A percentile compares a stretch with the other conserved stretches of the same genome.
These are phyloP conservation scores for Xylariales sp. DNA, from an alignment of 2,329 filamentous ascomycete genomes.

Conservation along the genomic window DNA sequence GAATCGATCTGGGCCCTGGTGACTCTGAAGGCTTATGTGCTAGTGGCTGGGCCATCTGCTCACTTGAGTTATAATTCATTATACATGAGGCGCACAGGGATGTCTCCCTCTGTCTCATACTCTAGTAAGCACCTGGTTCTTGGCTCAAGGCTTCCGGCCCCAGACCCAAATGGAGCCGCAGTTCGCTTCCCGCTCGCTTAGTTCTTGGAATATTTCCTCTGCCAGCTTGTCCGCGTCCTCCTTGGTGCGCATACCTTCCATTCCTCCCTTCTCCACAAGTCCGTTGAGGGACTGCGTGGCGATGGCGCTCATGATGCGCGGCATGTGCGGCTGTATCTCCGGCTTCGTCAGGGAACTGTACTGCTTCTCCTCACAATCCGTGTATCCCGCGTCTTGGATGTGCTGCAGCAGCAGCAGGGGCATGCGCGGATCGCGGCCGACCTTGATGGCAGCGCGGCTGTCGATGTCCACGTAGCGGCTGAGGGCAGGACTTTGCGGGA, in stretches of 20 bases:
- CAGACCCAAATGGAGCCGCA: not conserved
- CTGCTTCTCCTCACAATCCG: not conserved
- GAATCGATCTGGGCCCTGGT: no score
- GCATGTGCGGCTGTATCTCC: not conserved
- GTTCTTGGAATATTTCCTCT: not conserved
- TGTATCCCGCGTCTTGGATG: not conserved
- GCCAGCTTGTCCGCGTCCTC: not conserved
- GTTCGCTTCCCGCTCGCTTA: not conserved
- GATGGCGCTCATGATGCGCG: not conserved
- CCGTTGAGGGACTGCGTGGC: not conserved
- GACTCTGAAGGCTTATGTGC: no score
- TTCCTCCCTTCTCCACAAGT: not conserved
- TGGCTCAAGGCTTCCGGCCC: not conserved
- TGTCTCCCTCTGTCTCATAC: no score
- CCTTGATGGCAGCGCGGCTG: constrained; percentile 1
- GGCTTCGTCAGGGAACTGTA: not conserved
- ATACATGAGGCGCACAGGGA: no score
- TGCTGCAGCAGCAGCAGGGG: not conserved
- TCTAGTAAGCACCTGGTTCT: no score
- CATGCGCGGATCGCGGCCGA: constrained; percentile 1
- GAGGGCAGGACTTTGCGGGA: constrained; percentile 1
- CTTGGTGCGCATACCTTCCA: not conserved
- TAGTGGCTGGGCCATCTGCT: no score
- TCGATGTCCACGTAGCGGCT: constrained; percentile 1
- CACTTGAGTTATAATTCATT: no score